Conservation (phyloP, 768 basidiomycete species). For the Lentinus brumalis region DNA sequence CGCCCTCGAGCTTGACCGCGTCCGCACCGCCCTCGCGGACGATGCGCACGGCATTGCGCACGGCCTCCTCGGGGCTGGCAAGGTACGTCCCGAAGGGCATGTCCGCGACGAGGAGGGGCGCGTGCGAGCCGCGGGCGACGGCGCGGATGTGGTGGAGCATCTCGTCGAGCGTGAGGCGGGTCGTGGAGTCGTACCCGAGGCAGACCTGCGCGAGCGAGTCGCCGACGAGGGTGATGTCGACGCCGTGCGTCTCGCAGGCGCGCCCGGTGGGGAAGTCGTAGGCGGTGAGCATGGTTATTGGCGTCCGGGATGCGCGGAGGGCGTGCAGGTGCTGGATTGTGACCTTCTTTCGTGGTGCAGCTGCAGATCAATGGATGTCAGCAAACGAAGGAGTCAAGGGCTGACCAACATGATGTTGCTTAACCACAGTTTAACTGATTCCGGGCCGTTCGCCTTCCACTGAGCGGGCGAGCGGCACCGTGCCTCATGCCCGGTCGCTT, state of each 20-base stretch:
- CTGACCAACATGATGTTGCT: too few relatives aligned
- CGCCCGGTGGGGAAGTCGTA: slow-evolving; percentile 94
- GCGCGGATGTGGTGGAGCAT: slow-evolving; percentile 93
- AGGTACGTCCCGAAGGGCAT: slow-evolving; percentile 95
- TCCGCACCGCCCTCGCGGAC: slow-evolving; percentile 84
- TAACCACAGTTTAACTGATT: too few relatives aligned
- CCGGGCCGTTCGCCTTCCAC: too few relatives aligned
- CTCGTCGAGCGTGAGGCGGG: slow-evolving; percentile 82
- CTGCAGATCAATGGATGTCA: background rate
- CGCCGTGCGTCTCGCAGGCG: slow-evolving; percentile 56
- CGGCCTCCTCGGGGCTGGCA: slow-evolving; percentile 62
- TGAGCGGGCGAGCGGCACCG: too few relatives aligned
- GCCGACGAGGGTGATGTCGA: slow-evolving; percentile 93
- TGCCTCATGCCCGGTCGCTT: too few relatives aligned
- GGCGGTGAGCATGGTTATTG: slow-evolving; percentile 92
- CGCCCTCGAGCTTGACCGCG: slow-evolving; percentile 92
- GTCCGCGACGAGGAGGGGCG: slow-evolving; percentile 88
- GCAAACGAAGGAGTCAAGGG: too few relatives aligned
- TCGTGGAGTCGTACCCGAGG: slow-evolving; percentile 86
- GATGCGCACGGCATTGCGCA: slow-evolving; percentile 76
- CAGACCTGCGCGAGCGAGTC: slow-evolving; percentile 98
- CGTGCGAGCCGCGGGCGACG: slow-evolving; percentile 78
- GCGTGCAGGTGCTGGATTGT: slow-evolving; percentile 77
- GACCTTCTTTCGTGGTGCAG: slow-evolving; percentile 70
- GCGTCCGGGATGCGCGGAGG: slow-evolving; percentile 57